A percentile compares a stretch with the other conserved stretches of the same genome.
Conservation (phyloP, 768 basidiomycete genomes). For the Strobilomyces echinocephalus region DNA sequence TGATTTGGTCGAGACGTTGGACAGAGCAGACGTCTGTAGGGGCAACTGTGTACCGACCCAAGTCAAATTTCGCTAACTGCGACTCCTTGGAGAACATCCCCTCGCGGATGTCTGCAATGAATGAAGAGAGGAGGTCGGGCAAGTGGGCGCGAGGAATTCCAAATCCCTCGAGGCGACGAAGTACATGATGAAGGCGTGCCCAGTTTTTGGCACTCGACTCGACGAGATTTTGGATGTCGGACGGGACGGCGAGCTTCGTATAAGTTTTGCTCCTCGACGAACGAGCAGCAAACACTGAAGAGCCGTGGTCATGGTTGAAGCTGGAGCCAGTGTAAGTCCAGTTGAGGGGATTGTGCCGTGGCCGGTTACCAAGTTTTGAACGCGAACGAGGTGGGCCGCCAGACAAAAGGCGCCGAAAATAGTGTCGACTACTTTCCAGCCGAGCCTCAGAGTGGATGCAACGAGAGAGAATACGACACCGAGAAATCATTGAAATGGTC, state of each 20-base stretch:
- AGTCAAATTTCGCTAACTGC: conserved; percentile 30
- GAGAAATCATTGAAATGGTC: conserved; percentile 18
- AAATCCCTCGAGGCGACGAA: conserved; percentile 41
- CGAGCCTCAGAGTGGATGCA: conserved; percentile 12
- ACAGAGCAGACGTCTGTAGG: conserved; percentile 23
- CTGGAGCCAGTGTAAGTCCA: conserved; percentile 1
- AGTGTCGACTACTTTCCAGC: conserved; percentile 17
- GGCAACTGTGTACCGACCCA: conserved; percentile 41
- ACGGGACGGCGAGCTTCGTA: conserved; percentile 1
- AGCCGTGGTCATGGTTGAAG: background rate
- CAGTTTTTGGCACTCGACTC: conserved; percentile 36
- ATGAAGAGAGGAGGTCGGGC: conserved; percentile 39
- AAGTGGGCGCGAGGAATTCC: conserved; percentile 44
- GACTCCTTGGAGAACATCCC: conserved; percentile 25
- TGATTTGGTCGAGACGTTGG: conserved; percentile 42
- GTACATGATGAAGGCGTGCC: conserved; percentile 32
- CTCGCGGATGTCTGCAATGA: conserved; percentile 34
- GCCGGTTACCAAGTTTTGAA: background rate
- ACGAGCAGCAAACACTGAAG: background rate
- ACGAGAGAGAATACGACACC: conserved; percentile 15
- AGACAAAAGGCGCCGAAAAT: conserved; percentile 18
- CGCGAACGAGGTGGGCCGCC: background rate
- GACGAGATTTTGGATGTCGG: conserved; percentile 28
- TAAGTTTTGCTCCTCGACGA: conserved; percentile 1
- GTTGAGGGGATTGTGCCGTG: background rate